phyloP scores from a whole-genome alignment of 2,329 filamentous ascomycete genomes.

The Rugonectria rugulosa region DNA sequence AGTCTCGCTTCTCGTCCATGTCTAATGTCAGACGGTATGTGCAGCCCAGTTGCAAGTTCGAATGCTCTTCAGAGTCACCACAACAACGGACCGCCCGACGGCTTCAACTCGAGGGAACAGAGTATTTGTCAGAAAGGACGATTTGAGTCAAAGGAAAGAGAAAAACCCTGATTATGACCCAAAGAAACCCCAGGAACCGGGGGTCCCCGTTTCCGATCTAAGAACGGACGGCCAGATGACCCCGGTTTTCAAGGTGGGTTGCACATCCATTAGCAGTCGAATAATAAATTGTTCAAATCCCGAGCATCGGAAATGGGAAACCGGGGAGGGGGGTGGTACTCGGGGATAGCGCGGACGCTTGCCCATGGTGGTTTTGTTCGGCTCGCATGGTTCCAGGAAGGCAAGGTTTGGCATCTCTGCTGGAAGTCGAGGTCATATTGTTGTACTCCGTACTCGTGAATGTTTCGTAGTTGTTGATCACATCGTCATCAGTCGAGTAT shows the following conservation, averaged over 20 bases:
- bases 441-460: background rate
- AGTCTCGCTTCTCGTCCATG: conserved; percentile 30
- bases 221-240: conserved; percentile 15
- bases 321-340: too few relatives aligned
- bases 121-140: background rate
- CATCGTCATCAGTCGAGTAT: too few relatives aligned
- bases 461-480: background rate
- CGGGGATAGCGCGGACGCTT: conserved; percentile 12
- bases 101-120: background rate
- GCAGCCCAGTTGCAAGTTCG: background rate
- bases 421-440: background rate
- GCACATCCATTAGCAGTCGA: conserved; percentile 9
- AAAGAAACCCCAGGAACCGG: conserved; percentile 6
- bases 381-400: background rate
- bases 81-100: background rate
- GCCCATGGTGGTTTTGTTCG: background rate
- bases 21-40: conserved; percentile 13
- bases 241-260: conserved; percentile 19
- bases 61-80: background rate
- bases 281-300: conserved; percentile 11
- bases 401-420: background rate
- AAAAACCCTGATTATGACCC: conserved; percentile 8
- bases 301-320: conserved; percentile 33
- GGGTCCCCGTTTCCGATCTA: conserved; percentile 12
- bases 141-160: background rate